Conservation (phyloP, 2,329 filamentous ascomycete species). For the Onygena corvina region DNA sequence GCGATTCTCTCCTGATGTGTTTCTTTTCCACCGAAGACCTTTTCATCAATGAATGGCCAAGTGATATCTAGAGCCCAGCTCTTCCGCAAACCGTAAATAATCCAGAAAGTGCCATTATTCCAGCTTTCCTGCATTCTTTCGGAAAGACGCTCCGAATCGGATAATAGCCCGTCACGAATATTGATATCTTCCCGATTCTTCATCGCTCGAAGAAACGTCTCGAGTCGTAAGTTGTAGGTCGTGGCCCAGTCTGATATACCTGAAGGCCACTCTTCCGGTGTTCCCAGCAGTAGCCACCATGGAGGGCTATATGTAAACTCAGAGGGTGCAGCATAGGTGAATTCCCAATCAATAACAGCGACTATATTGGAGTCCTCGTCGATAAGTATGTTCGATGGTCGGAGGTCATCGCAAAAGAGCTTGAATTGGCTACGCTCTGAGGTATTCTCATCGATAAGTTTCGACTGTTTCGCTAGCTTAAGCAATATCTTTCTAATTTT, state of each 20-base stretch:
- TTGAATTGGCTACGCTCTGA: conserved; percentile 26
- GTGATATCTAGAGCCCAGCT: conserved; percentile 19
- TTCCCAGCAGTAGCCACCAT: conserved; percentile 31
- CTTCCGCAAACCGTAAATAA: conserved; percentile 15
- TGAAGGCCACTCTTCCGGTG: conserved; percentile 16
- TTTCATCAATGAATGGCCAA: conserved; percentile 9
- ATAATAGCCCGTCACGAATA: conserved; percentile 8
- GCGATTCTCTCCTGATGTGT: conserved; percentile 6
- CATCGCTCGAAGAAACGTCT: conserved; percentile 15
- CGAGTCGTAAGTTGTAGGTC: conserved; percentile 12
- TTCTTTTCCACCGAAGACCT: conserved; percentile 2
- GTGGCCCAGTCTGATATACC: conserved; percentile 14
- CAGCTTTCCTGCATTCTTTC: conserved; percentile 17
- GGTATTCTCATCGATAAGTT: conserved; percentile 10
- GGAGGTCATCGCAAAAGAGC: conserved; percentile 32
- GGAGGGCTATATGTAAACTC: conserved; percentile 31
- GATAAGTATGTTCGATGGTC: conserved; percentile 31
- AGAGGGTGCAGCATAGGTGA: conserved; percentile 32
- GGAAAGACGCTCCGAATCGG: conserved; percentile 16
- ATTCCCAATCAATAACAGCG: conserved; percentile 33
- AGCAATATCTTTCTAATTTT: conserved; percentile 16
- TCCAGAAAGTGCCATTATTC: conserved; percentile 18
- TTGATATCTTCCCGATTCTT: conserved; percentile 12
- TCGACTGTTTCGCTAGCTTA: conserved; percentile 13
- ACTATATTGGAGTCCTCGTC: conserved; percentile 29